Conservation (phyloP, 495 filamentous ascomycete genomes). For the Aspergillus baeticus region DNA sequence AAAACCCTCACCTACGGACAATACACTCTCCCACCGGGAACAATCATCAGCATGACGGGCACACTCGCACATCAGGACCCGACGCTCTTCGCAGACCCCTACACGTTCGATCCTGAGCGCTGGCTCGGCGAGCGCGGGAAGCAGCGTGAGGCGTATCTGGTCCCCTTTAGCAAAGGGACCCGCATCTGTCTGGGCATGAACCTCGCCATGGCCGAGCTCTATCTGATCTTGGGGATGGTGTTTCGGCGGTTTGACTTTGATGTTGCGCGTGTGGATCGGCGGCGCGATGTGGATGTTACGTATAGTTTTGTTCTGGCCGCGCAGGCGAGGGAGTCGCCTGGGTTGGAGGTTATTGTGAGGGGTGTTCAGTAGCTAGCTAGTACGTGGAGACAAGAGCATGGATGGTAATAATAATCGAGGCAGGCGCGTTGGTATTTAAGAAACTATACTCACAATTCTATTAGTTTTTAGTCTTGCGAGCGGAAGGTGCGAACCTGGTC, state of each 20-base stretch:
- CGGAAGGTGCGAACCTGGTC: no score
- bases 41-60: slow-evolving; percentile 40
- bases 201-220: not conserved
- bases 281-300: not conserved
- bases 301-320: not conserved
- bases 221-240: not conserved
- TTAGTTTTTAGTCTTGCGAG: no score
- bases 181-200: slow-evolving; percentile 40
- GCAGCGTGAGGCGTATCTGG: slow-evolving; percentile 22
- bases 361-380: no score
- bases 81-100: slow-evolving; percentile 36
- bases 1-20: slow-evolving; percentile 31
- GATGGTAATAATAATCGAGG: no score
- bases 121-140: slow-evolving; percentile 32
- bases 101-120: slow-evolving; percentile 42
- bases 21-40: slow-evolving; percentile 26
- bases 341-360: no score
- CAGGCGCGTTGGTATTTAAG: no score
- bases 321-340: no score
- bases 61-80: slow-evolving; percentile 41
- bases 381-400: no score
- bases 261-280: not conserved
- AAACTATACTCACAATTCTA: no score
- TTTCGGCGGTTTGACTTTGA: not conserved
- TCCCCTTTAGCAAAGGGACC: slow-evolving; percentile 37